Percentiles rank a stretch among this genome's conserved stretches.
Conservation (phyloP, 345 rosid species). For the Citrus glauca region DNA sequence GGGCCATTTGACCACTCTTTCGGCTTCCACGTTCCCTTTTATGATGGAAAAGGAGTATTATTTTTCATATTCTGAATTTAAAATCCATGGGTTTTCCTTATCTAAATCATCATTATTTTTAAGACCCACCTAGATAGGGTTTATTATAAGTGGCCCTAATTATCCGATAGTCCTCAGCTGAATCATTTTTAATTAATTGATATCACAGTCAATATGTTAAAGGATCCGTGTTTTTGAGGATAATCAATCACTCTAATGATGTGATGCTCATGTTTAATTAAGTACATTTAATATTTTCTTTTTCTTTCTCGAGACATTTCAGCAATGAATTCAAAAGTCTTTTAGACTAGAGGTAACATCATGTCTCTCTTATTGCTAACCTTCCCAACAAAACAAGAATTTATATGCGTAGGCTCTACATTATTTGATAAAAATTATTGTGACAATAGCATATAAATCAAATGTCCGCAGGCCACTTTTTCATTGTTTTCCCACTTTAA, state of each 20-base stretch:
- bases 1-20: neutral
- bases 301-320: neutral
- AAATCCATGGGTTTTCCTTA: neutral
- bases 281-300: neutral
- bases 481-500: neutral
- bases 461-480: neutral
- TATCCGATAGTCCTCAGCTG: neutral
- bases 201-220: neutral
- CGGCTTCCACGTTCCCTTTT: neutral
- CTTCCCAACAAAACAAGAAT: neutral
- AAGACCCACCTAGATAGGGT: slow-evolving; percentile 8
- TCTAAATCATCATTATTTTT: slow-evolving; percentile 3
- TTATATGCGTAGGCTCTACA: neutral
- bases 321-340: neutral
- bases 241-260: slow-evolving; percentile 14
- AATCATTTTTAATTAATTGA: slow-evolving; percentile 1
- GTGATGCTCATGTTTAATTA: slow-evolving; percentile 7
- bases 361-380: neutral
- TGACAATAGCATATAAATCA: neutral
- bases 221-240: slow-evolving; percentile 6
- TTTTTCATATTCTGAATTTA: neutral
- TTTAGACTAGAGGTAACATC: neutral
- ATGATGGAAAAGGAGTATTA: too few relatives aligned
- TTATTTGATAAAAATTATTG: neutral
- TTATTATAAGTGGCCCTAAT: neutral